These are phyloP conservation scores for Articulospora tetracladia DNA, from an alignment of 495 filamentous ascomycete genomes.

Conservation along the genomic window DNA sequence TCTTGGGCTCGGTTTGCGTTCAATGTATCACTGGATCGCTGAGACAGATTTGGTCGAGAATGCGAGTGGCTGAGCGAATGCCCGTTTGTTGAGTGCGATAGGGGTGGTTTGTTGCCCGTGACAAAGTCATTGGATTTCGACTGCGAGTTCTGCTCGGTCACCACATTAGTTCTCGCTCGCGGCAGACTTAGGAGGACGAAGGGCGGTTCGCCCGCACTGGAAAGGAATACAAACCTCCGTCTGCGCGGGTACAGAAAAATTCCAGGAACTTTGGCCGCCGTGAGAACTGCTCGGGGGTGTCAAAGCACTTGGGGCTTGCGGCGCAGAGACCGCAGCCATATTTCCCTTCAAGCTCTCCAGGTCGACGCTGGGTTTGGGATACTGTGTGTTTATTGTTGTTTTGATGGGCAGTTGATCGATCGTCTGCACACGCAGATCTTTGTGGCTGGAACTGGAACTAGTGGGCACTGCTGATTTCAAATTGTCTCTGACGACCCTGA, in stretches of 20 bases:
- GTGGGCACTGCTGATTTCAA: slow-evolving; percentile 9
- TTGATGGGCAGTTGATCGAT: background rate
- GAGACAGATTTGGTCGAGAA: slow-evolving; percentile 20
- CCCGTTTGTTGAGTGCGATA: slow-evolving; percentile 25
- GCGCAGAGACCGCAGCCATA: slow-evolving; percentile 50
- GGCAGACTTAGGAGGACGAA: slow-evolving; percentile 13
- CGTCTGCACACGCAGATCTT: slow-evolving; percentile 4
- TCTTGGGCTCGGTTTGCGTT: slow-evolving; percentile 8
- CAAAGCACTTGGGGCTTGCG: slow-evolving; percentile 41
- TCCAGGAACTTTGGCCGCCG: slow-evolving; percentile 47
- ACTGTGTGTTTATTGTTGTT: background rate
- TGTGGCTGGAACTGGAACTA: slow-evolving; percentile 6
- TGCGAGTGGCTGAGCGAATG: slow-evolving; percentile 12
- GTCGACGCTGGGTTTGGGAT: background rate
- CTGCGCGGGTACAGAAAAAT: slow-evolving; percentile 37
- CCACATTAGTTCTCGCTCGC: background rate
- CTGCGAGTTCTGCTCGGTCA: background rate
- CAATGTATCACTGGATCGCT: slow-evolving; percentile 8
- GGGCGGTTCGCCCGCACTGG: slow-evolving; percentile 30
- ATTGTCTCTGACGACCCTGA: slow-evolving; percentile 7
- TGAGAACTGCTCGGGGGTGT: slow-evolving; percentile 49
- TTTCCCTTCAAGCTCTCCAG: slow-evolving; percentile 8
- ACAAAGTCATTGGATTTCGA: slow-evolving; percentile 14
- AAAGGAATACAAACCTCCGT: slow-evolving; percentile 25
- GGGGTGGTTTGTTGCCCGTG: slow-evolving; percentile 9